Conservation (phyloP, 768 basidiomycete genomes). For the Rhodotorula paludigena region DNA sequence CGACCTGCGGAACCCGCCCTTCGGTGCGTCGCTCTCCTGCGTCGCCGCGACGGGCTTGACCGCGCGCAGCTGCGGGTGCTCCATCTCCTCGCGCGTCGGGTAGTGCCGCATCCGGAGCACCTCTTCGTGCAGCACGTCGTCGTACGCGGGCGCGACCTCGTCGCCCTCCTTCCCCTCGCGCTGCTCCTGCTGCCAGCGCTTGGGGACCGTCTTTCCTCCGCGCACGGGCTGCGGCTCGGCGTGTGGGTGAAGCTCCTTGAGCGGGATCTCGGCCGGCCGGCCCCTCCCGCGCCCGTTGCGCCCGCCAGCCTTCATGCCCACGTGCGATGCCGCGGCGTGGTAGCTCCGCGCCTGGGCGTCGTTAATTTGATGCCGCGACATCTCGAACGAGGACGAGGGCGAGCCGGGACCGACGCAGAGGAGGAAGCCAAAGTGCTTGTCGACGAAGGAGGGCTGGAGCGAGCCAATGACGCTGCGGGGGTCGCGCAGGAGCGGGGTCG, state of each 20-base stretch:
- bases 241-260: background rate
- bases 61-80: no score
- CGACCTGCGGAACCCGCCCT: no score
- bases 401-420: conserved; percentile 36
- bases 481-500: conserved; percentile 30
- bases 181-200: no score
- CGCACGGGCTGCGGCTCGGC: background rate
- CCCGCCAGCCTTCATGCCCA: background rate
- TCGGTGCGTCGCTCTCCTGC: no score
- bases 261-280: background rate
- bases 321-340: background rate
- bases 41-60: no score
- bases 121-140: no score
- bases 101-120: no score
- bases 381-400: conserved; percentile 12
- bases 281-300: background rate
- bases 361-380: conserved; percentile 31
- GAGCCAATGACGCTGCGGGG: conserved; percentile 27
- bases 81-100: no score
- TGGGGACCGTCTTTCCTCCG: no score
- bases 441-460: conserved; percentile 29
- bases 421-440: conserved; percentile 32
- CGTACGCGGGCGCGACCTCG: no score
- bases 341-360: background rate
- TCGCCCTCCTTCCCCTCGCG: no score